These are phyloP conservation scores for Trypanosoma caninum DNA, from an alignment of 208 protist genomes.

Conservation along the genomic window DNA sequence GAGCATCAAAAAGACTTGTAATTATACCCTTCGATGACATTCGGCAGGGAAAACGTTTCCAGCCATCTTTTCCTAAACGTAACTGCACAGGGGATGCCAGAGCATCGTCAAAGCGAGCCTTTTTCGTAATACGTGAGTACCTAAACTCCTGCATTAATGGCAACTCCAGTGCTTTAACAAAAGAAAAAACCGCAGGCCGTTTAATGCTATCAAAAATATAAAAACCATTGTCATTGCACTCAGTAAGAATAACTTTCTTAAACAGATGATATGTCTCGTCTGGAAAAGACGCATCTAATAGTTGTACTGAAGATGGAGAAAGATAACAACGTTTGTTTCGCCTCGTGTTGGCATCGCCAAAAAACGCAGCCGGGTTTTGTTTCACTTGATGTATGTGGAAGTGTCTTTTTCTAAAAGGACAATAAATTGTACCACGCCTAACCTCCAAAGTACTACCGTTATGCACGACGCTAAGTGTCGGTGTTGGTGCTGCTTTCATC, in stretches of 20 bases:
- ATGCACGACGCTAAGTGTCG: conserved; percentile 22
- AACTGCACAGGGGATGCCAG: conserved; percentile 14
- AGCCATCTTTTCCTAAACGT: background rate
- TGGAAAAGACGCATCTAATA: conserved; percentile 26
- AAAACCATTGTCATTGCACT: conserved; percentile 51
- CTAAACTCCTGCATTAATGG: conserved; percentile 15
- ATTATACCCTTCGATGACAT: conserved; percentile 6
- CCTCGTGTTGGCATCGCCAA: conserved; percentile 48
- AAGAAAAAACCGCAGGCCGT: background rate
- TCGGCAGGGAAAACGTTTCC: conserved; percentile 5
- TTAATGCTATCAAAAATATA: conserved; percentile 44
- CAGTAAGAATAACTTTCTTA: conserved; percentile 24
- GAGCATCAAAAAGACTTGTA: background rate
- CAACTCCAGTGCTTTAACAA: background rate
- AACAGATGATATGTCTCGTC: background rate
- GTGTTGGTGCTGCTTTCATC: conserved; percentile 19
- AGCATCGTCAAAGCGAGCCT: background rate
- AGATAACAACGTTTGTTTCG: conserved; percentile 28
- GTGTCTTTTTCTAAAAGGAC: conserved; percentile 46
- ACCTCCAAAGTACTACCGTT: conserved; percentile 33
- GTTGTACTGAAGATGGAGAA: conserved; percentile 28
- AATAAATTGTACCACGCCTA: conserved; percentile 52
- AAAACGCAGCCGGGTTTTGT: conserved; percentile 41
- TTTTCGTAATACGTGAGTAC: conserved; percentile 9
- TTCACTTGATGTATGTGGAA: conserved; percentile 50